Percentiles rank a stretch among this genome's conserved stretches.
Conservation (phyloP, 768 basidiomycete species). For the Clitopilus passeckerianus region DNA sequence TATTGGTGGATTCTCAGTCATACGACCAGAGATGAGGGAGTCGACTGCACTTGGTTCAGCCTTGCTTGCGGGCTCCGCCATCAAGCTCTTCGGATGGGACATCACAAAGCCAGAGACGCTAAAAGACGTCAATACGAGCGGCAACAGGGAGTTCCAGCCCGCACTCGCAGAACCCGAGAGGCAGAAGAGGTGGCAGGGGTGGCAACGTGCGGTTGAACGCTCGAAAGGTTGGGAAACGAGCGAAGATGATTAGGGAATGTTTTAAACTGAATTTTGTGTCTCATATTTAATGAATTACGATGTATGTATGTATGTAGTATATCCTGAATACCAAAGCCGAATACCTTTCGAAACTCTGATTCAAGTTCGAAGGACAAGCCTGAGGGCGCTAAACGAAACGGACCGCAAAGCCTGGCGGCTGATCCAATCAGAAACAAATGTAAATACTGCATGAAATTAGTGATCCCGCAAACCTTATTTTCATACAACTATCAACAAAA, state of each 20-base stretch:
- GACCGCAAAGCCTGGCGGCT: not conserved
- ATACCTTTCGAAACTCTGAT: not conserved
- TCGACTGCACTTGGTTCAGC: constrained; percentile 96
- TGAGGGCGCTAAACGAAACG: not conserved
- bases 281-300: not conserved
- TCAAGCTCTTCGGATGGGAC: constrained; percentile 91
- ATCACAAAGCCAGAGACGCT: constrained; percentile 79
- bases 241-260: constrained; percentile 19
- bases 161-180: constrained; percentile 45
- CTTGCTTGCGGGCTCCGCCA: constrained; percentile 85
- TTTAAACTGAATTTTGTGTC: not conserved
- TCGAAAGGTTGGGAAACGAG: constrained; percentile 79
- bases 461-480: constrained; percentile 1
- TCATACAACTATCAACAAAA: constrained; percentile 33
- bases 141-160: constrained; percentile 68
- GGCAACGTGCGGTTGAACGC: constrained; percentile 87
- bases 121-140: constrained; percentile 80
- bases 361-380: not conserved
- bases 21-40: constrained; percentile 97
- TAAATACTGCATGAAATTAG: not conserved
- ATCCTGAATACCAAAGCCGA: not conserved
- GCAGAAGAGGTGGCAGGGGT: constrained; percentile 66
- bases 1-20: constrained; percentile 86
- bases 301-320: not conserved
- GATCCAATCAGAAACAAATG: not conserved